Conservation (phyloP, 2,329 filamentous ascomycete genomes). For the Trichophyton rubrum region DNA sequence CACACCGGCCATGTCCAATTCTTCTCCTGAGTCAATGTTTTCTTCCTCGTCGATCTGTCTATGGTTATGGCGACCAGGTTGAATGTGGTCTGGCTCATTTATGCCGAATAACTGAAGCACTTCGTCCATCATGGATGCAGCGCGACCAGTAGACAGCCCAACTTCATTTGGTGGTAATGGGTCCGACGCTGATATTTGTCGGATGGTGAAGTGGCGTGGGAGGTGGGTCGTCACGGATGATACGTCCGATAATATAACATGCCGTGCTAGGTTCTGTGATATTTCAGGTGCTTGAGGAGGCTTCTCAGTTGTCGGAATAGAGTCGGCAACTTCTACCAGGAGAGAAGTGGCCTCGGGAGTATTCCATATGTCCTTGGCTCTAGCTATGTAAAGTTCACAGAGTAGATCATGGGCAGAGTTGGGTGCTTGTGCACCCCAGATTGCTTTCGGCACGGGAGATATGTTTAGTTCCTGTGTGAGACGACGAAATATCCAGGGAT, state of each 20-base stretch:
- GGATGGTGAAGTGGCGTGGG: slow-evolving; percentile 51
- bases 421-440: slow-evolving; percentile 68
- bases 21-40: background rate
- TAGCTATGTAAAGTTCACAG: slow-evolving; percentile 61
- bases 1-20: background rate
- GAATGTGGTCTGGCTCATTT: background rate
- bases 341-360: slow-evolving; percentile 57
- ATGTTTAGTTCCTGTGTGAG: slow-evolving; percentile 72
- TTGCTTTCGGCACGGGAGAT: slow-evolving; percentile 57
- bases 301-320: slow-evolving; percentile 34
- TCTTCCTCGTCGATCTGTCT: background rate
- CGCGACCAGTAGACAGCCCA: background rate
- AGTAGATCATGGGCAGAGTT: slow-evolving; percentile 55
- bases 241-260: slow-evolving; percentile 66
- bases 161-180: slow-evolving; percentile 56
- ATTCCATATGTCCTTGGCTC: slow-evolving; percentile 77
- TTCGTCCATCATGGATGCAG: slow-evolving; percentile 6
- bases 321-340: slow-evolving; percentile 56
- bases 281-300: slow-evolving; percentile 36
- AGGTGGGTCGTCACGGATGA: slow-evolving; percentile 58
- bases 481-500: slow-evolving; percentile 74
- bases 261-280: slow-evolving; percentile 51
- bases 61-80: background rate
- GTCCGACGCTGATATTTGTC: slow-evolving; percentile 63
- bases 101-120: slow-evolving; percentile 1